Evolutionary conservation across 176 grass and related monocot species (phyloP), one percentile per base, ranked within the genome.

Genomic region (Coix lacrymajobi): DNA sequence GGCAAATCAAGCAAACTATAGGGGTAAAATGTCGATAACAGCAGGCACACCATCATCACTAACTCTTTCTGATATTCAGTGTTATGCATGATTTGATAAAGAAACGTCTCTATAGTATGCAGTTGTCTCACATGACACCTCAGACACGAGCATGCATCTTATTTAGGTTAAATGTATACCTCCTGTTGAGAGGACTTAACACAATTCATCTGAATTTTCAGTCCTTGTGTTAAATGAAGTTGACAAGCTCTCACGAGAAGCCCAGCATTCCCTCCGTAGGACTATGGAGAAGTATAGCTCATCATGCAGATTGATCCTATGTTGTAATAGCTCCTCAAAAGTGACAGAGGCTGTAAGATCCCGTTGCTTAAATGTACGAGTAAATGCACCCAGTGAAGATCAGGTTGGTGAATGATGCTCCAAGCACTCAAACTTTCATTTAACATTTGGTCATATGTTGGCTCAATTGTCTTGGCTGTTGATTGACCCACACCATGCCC

Each of bases 281-380:
- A 99, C 93, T 69, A 99, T 96, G 96, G 96, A 99, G 74, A 99
- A 99, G 68, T 99, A 99, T 75, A 99, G 96, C 77, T 58, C 91
- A 76, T 96, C 92, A 4, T 99, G 96, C 71, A 90, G 96, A 52
- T 66, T 99, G 79, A 99, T 99, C 79, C 70, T 99, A 64, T 96
- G 93, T 56, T 99, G 93, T 85, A 99, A 96, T 54, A 96, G 91
- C 88, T 99, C 96, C 74, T 99, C 96, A 86, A 99, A 99, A 82
- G 96, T 99, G 51, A 96, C 93, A 20, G 96, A 99, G 70, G 93
- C 96, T 81, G 93, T 99, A 69, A 90, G 93, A 58, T 99, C 96
- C 26, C 89, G 93, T 36, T 99, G 96, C 87, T 86, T 99, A 74
- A 95, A 95, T 16, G 80, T 99, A 63, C 85, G 89, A 66, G 87